phyloP scores from a whole-genome alignment of 169 alveolate genomes.

The Plasmodium coatneyi region DNA sequence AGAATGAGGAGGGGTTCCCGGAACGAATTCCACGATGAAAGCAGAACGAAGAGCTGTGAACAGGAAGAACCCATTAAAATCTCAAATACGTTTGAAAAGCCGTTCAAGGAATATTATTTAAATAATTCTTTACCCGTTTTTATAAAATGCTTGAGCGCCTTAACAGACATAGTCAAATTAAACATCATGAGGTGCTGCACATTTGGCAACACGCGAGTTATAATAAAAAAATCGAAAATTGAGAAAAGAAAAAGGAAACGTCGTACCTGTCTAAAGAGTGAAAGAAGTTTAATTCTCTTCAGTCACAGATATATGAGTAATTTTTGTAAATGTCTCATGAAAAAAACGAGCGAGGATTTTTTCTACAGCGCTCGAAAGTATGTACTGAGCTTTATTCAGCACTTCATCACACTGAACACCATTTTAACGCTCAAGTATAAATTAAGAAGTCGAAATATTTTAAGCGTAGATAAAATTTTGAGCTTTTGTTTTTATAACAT shows the following conservation, averaged over 20 bases:
- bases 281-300: neutral
- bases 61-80: neutral
- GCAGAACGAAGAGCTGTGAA: neutral
- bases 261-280: neutral
- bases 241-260: conserved; percentile 22
- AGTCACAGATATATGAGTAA: conserved; percentile 32
- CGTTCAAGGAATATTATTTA: conserved; percentile 41
- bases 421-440: conserved; percentile 29
- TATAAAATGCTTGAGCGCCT: conserved; percentile 18
- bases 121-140: conserved; percentile 41
- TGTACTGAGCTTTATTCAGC: conserved; percentile 28
- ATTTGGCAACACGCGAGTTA: neutral
- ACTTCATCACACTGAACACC: conserved; percentile 35
- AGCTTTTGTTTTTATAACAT: conserved; percentile 33
- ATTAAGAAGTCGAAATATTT: conserved; percentile 7
- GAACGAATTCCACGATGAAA: neutral
- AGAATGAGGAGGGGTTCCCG: neutral
- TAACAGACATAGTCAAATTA: conserved; percentile 50
- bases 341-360: conserved; percentile 28
- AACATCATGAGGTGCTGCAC: neutral
- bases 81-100: conserved; percentile 23
- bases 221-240: conserved; percentile 31
- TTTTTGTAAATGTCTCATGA: conserved; percentile 20
- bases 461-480: conserved; percentile 7
- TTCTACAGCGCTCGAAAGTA: conserved; percentile 53